A percentile compares a stretch with the other conserved stretches of the same genome.
Evolutionary conservation across 225 moss, liverwort and hornwort genomes (phyloP).

Genomic region (Marchantia paleacea): DNA sequence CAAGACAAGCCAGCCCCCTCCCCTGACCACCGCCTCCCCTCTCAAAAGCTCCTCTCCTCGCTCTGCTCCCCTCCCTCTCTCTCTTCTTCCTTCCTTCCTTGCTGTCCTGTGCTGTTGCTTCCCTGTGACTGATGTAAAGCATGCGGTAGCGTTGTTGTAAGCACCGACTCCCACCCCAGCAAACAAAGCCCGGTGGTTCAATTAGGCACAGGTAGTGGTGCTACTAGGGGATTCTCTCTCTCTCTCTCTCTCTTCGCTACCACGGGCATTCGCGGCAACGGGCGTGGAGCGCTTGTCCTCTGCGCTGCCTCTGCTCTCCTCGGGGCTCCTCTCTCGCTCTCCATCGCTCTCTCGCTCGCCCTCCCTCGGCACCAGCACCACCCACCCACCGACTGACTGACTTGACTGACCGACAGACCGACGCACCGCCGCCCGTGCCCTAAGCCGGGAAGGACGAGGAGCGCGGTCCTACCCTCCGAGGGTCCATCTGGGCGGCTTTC

Average conservation of each 20-base stretch:
- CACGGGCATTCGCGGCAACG: conserved; percentile 6
- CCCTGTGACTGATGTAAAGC: conserved; percentile 17
- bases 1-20: neutral
- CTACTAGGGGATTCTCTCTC: neutral
- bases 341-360: neutral
- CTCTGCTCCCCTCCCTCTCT: neutral
- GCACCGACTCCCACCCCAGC: conserved; percentile 3
- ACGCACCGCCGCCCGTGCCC: neutral
- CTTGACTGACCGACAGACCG: neutral
- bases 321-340: neutral
- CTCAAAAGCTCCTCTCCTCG: neutral
- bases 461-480: neutral
- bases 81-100: neutral
- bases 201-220: conserved; percentile 6
- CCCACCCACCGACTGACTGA: neutral
- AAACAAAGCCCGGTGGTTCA: neutral
- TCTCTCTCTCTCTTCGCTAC: neutral
- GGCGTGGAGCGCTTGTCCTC: neutral
- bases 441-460: neutral
- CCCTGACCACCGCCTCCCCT: neutral
- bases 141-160: conserved; percentile 8
- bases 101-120: neutral
- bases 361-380: neutral
- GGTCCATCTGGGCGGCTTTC: no score
- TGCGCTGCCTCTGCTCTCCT: neutral